phyloP scores from a whole-genome alignment of 768 basidiomycete genomes.

The Phaeotremella skinneri region DNA sequence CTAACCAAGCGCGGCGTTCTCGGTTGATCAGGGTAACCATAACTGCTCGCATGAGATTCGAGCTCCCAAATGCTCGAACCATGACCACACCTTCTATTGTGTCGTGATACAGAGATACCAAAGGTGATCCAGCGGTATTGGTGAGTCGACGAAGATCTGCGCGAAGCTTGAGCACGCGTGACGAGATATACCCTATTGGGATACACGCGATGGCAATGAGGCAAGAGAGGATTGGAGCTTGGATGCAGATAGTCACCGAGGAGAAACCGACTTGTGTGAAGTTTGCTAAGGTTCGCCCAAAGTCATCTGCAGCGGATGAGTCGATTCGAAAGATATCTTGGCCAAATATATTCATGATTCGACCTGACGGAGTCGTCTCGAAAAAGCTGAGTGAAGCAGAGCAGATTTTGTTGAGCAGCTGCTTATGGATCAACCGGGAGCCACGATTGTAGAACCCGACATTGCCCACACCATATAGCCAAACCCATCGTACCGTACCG shows the following conservation, averaged over 20 bases:
- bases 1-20: conserved; percentile 29
- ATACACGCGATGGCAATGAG: neutral
- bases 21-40: conserved; percentile 32
- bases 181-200: neutral
- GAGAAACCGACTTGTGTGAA: conserved; percentile 3
- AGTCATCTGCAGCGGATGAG: conserved; percentile 33
- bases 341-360: conserved; percentile 46
- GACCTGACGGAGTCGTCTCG: conserved; percentile 40
- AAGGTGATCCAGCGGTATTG: conserved; percentile 27
- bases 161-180: conserved; percentile 27
- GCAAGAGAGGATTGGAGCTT: neutral
- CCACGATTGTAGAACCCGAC: conserved; percentile 36
- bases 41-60: conserved; percentile 18
- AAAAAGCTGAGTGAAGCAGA: conserved; percentile 41
- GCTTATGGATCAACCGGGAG: conserved; percentile 30
- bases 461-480: conserved; percentile 44
- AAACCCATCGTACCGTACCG: conserved; percentile 38
- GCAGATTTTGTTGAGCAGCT: conserved; percentile 25
- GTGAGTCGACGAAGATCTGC: conserved; percentile 38
- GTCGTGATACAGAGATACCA: conserved; percentile 43
- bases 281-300: conserved; percentile 24
- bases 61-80: conserved; percentile 41
- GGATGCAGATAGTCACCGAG: neutral
- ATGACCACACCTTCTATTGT: conserved; percentile 41
- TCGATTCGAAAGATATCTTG: conserved; percentile 42